Conservation (phyloP, 192 early-diverging fungal species). For the Chytriomyces sp. region DNA sequence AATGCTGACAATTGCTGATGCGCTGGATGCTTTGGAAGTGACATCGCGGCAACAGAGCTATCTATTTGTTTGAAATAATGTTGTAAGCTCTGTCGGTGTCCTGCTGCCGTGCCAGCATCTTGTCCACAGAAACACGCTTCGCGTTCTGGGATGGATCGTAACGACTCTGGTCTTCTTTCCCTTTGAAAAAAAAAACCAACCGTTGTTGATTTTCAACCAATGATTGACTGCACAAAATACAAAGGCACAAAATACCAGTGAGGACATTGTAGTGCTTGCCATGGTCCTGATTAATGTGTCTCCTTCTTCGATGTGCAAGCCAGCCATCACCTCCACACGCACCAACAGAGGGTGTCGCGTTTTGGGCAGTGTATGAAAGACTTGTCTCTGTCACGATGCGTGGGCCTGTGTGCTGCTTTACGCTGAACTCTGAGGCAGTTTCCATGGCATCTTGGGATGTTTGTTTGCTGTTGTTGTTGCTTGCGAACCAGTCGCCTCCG, state of each 20-base stretch:
- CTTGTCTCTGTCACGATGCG: background rate
- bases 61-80: constrained; percentile 21
- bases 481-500: constrained; percentile 7
- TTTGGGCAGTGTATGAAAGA: background rate
- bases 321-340: background rate
- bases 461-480: background rate
- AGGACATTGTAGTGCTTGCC: background rate
- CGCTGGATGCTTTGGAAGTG: too few relatives aligned
- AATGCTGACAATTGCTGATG: too few relatives aligned
- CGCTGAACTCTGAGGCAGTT: background rate
- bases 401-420: background rate
- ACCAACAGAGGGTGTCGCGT: background rate
- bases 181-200: background rate
- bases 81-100: background rate
- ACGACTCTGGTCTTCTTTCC: background rate
- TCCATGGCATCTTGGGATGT: background rate
- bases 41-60: too few relatives aligned
- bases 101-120: constrained; percentile 5
- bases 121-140: constrained; percentile 11
- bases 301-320: constrained; percentile 19
- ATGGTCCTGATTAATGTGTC: background rate
- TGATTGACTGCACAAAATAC: background rate
- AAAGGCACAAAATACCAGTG: constrained; percentile 1
- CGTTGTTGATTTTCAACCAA: background rate
- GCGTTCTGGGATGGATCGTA: constrained; percentile 6